phyloP scores from a whole-genome alignment of 202 grass and related monocot species.

The Schoenoplectus tabernaemontani region DNA sequence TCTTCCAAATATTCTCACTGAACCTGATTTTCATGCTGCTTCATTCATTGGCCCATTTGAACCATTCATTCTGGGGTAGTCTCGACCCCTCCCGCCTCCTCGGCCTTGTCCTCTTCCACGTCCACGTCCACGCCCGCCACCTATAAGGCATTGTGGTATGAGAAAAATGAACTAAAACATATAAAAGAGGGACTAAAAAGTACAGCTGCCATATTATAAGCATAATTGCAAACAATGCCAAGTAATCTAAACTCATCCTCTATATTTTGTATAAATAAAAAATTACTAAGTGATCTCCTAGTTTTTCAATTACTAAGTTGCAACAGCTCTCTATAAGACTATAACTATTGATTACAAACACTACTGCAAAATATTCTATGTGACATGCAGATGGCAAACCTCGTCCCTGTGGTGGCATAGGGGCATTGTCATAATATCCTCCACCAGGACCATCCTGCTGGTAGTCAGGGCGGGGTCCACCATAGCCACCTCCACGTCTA shows the following conservation, averaged over 20 bases:
- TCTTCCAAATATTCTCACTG: conserved; percentile 2
- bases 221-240: not conserved
- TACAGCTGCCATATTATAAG: not conserved
- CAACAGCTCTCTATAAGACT: not conserved
- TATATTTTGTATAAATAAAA: not conserved
- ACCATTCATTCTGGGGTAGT: conserved; percentile 30
- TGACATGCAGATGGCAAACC: conserved; percentile 29
- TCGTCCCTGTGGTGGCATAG: conserved; percentile 33
- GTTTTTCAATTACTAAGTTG: not conserved
- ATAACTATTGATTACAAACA: not conserved
- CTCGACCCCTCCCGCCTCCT: conserved; percentile 58
- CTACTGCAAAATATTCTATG: not conserved
- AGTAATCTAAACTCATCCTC: not conserved
- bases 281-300: not conserved
- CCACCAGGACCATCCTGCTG: conserved; percentile 47
- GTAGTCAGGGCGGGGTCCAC: conserved; percentile 47
- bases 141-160: conserved; percentile 22
- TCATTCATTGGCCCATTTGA: conserved; percentile 23
- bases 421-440: conserved; percentile 57
- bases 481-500: conserved; percentile 49
- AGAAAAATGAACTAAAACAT: not conserved
- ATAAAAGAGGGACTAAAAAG: not conserved
- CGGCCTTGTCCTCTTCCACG: conserved; percentile 47
- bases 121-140: conserved; percentile 56
- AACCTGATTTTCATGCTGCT: not conserved